phyloP scores from a whole-genome alignment of 305 asterid species.

The Solanum chacoense region DNA sequence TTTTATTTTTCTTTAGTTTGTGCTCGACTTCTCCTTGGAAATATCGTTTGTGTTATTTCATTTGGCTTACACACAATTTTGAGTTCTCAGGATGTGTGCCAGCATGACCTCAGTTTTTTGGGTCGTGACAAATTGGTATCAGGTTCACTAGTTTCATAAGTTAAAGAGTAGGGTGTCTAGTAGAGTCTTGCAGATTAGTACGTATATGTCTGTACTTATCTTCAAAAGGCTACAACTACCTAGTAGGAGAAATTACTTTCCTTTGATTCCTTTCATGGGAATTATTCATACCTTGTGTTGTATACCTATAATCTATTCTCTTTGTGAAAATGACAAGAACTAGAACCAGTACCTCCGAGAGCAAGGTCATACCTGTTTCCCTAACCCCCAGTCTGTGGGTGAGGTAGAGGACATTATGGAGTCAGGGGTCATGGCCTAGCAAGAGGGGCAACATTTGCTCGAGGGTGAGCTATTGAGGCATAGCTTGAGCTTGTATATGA shows the following conservation, averaged over 20 bases:
- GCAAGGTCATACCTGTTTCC: neutral
- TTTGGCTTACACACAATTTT: neutral
- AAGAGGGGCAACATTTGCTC: neutral
- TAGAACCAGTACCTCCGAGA: neutral
- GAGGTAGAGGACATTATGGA: neutral
- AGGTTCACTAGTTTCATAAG: neutral
- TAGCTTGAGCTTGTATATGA: neutral
- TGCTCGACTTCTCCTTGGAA: neutral
- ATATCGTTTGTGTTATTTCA: neutral
- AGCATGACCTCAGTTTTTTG: neutral
- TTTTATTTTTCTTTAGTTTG: no score
- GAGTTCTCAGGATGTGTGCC: neutral
- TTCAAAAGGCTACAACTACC: neutral
- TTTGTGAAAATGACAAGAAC: neutral
- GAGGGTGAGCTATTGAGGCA: neutral
- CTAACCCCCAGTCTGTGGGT: neutral
- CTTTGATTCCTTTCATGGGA: neutral
- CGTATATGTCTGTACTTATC: neutral
- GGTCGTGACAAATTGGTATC: neutral
- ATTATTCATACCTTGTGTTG: neutral
- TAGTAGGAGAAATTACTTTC: neutral
- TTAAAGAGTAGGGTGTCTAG: neutral
- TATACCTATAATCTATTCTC: neutral
- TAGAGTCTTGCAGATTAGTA: neutral
- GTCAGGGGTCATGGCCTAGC: neutral